These are phyloP conservation scores for Basidiobolus meristosporus DNA, from an alignment of 371 early-diverging fungal species.

Conservation along the genomic window DNA sequence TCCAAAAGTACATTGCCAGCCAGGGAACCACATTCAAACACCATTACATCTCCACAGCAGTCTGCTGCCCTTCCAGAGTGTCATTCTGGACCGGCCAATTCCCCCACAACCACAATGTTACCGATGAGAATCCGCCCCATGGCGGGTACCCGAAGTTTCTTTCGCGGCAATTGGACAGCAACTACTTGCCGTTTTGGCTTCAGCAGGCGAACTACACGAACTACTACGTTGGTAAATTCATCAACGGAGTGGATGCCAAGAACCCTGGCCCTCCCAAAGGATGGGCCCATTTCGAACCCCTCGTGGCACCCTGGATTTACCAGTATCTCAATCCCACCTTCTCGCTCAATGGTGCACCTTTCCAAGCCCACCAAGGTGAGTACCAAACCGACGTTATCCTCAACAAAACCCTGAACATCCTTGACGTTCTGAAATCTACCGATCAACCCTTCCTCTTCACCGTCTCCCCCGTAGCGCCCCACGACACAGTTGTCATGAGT, in stretches of 20 bases:
- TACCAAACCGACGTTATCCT: conserved; percentile 43
- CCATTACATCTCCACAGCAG: conserved; percentile 38
- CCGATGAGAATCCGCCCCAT: conserved; percentile 27
- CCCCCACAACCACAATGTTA: conserved; percentile 39
- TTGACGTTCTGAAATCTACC: conserved; percentile 16
- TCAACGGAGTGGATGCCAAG: conserved; percentile 21
- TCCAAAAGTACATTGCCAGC: conserved; percentile 32
- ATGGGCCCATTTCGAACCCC: conserved; percentile 24
- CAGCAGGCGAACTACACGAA: conserved; percentile 29
- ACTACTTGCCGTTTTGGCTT: conserved; percentile 16
- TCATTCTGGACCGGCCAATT: conserved; percentile 31
- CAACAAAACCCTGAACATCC: conserved; percentile 22
- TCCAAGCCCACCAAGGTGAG: conserved; percentile 18
- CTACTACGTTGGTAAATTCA: conserved; percentile 42
- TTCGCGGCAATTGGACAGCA: conserved; percentile 16
- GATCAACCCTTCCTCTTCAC: conserved; percentile 33
- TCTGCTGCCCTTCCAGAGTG: conserved; percentile 43
- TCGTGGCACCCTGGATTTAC: conserved; percentile 38
- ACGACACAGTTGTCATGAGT: conserved; percentile 10
- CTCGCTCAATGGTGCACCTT: conserved; percentile 25
- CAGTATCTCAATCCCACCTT: conserved; percentile 33
- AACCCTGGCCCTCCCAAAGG: conserved; percentile 15
- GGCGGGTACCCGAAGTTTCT: conserved; percentile 31
- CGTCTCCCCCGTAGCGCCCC: conserved; percentile 19
- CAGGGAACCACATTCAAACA: conserved; percentile 34